Evolutionary conservation across 2,329 filamentous ascomycete genomes (phyloP), one percentile per base, ranked within the genome.

Genomic region (Ceratocystis cubensis): DNA sequence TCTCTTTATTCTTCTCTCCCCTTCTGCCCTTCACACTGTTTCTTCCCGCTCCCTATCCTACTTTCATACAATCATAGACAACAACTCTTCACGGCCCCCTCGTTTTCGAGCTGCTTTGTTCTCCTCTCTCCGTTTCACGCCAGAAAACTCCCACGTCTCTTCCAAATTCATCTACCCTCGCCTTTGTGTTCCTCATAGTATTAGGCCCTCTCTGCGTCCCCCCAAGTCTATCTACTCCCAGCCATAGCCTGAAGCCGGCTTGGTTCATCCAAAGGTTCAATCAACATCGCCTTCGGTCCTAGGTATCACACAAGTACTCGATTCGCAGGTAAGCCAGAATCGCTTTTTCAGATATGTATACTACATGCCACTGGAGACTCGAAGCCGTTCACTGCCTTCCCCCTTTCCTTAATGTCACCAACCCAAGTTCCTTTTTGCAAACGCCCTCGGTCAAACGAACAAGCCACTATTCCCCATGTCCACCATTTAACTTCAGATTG

Each of bases 361-460:
- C 25, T n/a, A 6, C 17, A n/a, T 22, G 53, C 7, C 22, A 57
- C 25, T 15, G 10, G 22, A 57, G 15, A 13, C 53, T 15, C 17
- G 25, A 57, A 6, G 17, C 20, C 15, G 50, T 30, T 30, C 28
- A 5, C 28, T 30, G 28, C 50, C 22, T 30, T 33, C 33, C 53
- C 53, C 2, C 15, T n/a, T 17, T 33, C 28, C 25, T 13, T 3
- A 57, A 5, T 30, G n/a, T 57, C 28, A n/a, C 53, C 53, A 33
- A 17, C 25, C 53, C 25, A 57, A 57, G 28, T 57, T 57, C 28
- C 30, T 28, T 17, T 17, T 10, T 30, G 44, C 61, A 63, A 63
- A 63, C 61, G 61, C 20, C 13, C 13, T 30, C 44, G 37, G 48
- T 5, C 44, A 48, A 63, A 63, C 22, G 44, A 41, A 62, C 61